Evolutionary conservation across 495 filamentous ascomycete genomes (phyloP), one percentile per base, ranked within the genome.

Genomic region (Hypomontagnella submonticulosa): DNA sequence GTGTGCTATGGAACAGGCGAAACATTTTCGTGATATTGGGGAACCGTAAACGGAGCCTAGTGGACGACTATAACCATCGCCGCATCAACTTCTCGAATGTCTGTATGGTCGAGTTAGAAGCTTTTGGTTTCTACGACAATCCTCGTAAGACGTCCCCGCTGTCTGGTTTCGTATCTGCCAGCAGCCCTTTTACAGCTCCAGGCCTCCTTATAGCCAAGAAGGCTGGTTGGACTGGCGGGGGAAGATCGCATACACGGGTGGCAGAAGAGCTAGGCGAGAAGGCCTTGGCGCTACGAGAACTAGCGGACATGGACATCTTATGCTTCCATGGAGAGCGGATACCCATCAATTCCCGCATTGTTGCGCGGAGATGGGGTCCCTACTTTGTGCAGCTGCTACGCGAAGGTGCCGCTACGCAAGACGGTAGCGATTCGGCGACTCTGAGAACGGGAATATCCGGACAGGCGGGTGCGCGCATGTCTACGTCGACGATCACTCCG

Each of bases 11-110:
- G 95, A 87, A 91, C 60, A 87, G 93, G 42, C 84, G 96, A 52
- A 99, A 96, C 72, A 88, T 90, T 1, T 99, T 97, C 77, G 92
- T 99, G 40, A 92, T 99, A 61, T 83, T 99, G 16, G 95, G 95
- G 18, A 94, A 97, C 73, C 87, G 94, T 27, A 95, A 92, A 75
- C 82, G 95, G 44, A 96, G 90, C 58, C 80, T 98, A n/a, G 94
- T 97, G 0, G 96, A 99, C 60, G 95, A 99, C 71, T 99, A 99
- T 69, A 97, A 97, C 61, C 94, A 99, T 67, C 90, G 95, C 9
- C 88, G 96, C 11, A 96, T 98, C 77, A 99, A 99, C 73, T 99
- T 99, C 75, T 90, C 91, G 8, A 92, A 99, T 72, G 84, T 98
- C 3, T 97, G 94, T 73, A 87, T 97, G 84, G 93, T 99, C 13